phyloP scores from a whole-genome alignment of 2,329 filamentous ascomycete species.

The Ophiocordyceps unilateralis region DNA sequence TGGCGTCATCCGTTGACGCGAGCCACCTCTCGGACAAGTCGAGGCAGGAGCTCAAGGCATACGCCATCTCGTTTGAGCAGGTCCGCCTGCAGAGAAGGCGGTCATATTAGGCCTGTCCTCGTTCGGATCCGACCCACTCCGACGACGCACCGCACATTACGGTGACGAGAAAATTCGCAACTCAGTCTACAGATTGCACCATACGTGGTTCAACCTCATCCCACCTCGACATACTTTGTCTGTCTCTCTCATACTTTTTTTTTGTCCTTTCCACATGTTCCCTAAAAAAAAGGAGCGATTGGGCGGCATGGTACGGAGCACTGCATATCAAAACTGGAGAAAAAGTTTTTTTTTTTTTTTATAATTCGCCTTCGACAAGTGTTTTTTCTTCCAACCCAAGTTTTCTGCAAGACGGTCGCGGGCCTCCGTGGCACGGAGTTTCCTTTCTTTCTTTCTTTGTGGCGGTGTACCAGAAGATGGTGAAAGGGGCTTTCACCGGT shows the following conservation, averaged over 20 bases:
- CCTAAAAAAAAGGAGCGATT: background rate
- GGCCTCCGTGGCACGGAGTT: background rate
- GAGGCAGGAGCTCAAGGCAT: conserved; percentile 64
- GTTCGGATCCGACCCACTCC: background rate
- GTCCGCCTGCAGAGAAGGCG: conserved; percentile 44
- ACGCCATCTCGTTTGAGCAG: conserved; percentile 79
- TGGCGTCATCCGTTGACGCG: conserved; percentile 33
- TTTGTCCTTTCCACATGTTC: conserved; percentile 8
- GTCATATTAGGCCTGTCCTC: conserved; percentile 26
- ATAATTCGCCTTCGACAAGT: background rate
- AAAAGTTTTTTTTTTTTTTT: conserved; percentile 4
- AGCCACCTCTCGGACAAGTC: conserved; percentile 56
- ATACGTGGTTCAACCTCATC: conserved; percentile 7
- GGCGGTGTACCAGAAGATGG: background rate
- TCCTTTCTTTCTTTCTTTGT: background rate
- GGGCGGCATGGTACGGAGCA: conserved; percentile 27
- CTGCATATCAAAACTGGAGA: conserved; percentile 28
- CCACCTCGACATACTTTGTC: background rate
- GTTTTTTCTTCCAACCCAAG: conserved; percentile 1
- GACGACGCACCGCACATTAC: background rate
- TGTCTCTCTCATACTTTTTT: conserved; percentile 3
- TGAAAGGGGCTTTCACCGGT: background rate
- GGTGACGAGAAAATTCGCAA: background rate
- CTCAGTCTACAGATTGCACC: conserved; percentile 4
- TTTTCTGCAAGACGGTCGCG: conserved; percentile 5